Evolutionary conservation across 2,329 filamentous ascomycete species (phyloP).

Genomic region (Decorospora gaudefroyi): DNA sequence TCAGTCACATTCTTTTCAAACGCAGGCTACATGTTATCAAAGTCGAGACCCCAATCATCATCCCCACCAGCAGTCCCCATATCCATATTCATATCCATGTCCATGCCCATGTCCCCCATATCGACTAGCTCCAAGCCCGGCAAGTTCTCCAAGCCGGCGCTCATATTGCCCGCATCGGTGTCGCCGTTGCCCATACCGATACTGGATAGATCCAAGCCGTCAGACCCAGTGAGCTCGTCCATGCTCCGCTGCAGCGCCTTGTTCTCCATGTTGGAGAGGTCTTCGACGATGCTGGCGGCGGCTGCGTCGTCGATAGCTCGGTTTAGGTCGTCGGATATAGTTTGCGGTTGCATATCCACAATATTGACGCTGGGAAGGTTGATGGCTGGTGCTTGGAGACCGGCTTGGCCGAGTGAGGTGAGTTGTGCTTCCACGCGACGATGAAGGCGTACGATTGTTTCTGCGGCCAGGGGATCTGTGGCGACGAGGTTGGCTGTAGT

Average conservation of each 20-base stretch:
- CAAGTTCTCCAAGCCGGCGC: conserved; percentile 30
- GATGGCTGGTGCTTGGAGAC: conserved; percentile 33
- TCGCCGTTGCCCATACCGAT: conserved; percentile 39
- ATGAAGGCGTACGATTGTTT: conserved; percentile 66
- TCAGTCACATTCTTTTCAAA: not conserved
- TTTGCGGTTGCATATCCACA: conserved; percentile 33
- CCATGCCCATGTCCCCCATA: conserved; percentile 39
- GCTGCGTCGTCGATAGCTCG: conserved; percentile 46
- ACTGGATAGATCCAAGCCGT: conserved; percentile 36
- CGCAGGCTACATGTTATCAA: conserved; percentile 43
- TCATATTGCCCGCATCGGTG: conserved; percentile 26
- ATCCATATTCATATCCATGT: conserved; percentile 35
- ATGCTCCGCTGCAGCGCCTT: conserved; percentile 41
- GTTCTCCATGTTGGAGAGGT: conserved; percentile 39
- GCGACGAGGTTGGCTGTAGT: conserved; percentile 62
- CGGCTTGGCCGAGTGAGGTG: conserved; percentile 29
- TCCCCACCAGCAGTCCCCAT: conserved; percentile 40
- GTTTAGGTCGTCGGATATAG: conserved; percentile 39
- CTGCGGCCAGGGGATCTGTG: conserved; percentile 61
- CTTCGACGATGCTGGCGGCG: conserved; percentile 38
- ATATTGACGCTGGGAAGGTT: conserved; percentile 37
- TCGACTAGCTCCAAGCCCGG: conserved; percentile 38
- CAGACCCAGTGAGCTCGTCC: conserved; percentile 36
- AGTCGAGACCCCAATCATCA: conserved; percentile 51
- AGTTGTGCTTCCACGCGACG: conserved; percentile 69